These are phyloP conservation scores for Kitagawia praeruptora DNA, from an alignment of 129 eudicot species.

Conservation along the genomic window DNA sequence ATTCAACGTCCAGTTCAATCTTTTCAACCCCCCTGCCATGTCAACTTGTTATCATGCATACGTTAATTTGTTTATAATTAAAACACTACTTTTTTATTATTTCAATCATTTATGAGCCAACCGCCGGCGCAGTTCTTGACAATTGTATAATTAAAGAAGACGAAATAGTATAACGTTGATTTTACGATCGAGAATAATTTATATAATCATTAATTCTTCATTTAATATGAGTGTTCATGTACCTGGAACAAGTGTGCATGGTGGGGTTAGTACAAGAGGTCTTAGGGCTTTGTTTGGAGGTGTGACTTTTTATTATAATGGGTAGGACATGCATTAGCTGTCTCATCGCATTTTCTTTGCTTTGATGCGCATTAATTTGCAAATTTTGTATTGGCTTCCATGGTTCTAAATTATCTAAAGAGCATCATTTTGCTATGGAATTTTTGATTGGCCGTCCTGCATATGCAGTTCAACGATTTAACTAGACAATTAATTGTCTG, in stretches of 20 bases:
- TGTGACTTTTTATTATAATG: constrained; percentile 13
- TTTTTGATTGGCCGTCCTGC: constrained; percentile 63
- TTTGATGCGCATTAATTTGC: no score
- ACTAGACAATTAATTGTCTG: constrained; percentile 17
- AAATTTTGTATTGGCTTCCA: constrained; percentile 10
- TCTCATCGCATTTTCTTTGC: constrained; percentile 11
- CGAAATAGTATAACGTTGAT: background rate
- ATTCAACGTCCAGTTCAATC: background rate
- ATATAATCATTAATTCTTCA: no score
- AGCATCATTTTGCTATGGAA: constrained; percentile 24
- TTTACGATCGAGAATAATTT: background rate
- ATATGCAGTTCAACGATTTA: constrained; percentile 69
- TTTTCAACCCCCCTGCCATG: background rate
- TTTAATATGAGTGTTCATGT: constrained; percentile 3
- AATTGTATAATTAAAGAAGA: background rate
- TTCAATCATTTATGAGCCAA: background rate
- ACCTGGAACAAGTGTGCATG: constrained; percentile 5
- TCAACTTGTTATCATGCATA: background rate
- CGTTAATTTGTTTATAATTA: no score
- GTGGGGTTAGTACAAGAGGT: background rate
- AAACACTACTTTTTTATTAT: background rate
- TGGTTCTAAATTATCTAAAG: background rate
- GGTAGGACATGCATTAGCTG: constrained; percentile 23
- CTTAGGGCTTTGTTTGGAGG: constrained; percentile 25
- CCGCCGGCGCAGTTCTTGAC: background rate